phyloP scores from a whole-genome alignment of 2,329 filamentous ascomycete genomes.

The Colletotrichum phormii region DNA sequence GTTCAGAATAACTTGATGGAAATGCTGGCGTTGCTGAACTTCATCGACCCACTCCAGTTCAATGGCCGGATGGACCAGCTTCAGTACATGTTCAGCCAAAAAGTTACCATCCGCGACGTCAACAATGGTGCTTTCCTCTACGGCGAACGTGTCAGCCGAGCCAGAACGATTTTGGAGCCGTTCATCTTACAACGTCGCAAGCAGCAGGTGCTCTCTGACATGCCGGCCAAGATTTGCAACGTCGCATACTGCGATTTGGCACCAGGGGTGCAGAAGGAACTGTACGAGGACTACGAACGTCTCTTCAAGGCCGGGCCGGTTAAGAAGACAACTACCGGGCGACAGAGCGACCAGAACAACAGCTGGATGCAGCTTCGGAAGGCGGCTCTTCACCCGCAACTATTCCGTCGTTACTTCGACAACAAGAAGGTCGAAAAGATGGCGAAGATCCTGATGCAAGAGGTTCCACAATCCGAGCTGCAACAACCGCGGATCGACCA shows the following conservation, averaged over 20 bases:
- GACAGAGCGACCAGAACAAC: slow-evolving; percentile 71
- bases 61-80: slow-evolving; percentile 80
- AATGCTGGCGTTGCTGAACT: slow-evolving; percentile 89
- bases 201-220: slow-evolving; percentile 85
- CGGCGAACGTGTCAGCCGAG: slow-evolving; percentile 85
- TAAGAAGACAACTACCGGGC: slow-evolving; percentile 59
- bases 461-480: slow-evolving; percentile 68
- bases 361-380: slow-evolving; percentile 92
- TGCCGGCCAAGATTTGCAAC: slow-evolving; percentile 82
- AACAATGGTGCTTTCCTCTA: slow-evolving; percentile 87
- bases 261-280: slow-evolving; percentile 70
- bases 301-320: slow-evolving; percentile 74
- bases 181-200: slow-evolving; percentile 97
- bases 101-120: slow-evolving; percentile 84
- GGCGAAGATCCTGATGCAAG: slow-evolving; percentile 79
- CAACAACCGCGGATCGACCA: slow-evolving; percentile 64
- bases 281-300: slow-evolving; percentile 76
- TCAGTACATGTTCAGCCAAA: slow-evolving; percentile 90
- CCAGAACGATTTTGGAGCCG: slow-evolving; percentile 91
- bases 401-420: slow-evolving; percentile 85
- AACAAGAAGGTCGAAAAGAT: slow-evolving; percentile 82
- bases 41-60: slow-evolving; percentile 91
- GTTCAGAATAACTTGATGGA: slow-evolving; percentile 96
- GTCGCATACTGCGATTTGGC: slow-evolving; percentile 88
- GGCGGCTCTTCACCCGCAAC: slow-evolving; percentile 89